Percentiles rank a stretch among this genome's conserved stretches.
phyloP scores from a whole-genome alignment of 2,329 filamentous ascomycete species.

The Hymenoscyphus infarciens region DNA sequence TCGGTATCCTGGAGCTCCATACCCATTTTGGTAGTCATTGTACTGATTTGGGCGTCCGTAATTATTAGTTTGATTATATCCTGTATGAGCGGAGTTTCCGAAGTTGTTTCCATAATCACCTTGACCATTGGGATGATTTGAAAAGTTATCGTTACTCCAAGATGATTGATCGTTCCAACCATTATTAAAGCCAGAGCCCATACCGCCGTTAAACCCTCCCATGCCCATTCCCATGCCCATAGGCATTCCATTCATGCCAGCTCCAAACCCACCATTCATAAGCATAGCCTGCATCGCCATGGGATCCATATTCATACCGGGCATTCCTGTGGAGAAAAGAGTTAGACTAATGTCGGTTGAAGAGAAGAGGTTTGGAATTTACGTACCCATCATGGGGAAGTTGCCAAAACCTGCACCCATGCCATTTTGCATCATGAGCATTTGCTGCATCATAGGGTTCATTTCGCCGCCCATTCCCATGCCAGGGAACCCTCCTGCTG shows the following conservation, averaged over 20 bases:
- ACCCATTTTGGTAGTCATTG: slow-evolving; percentile 64
- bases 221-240: slow-evolving; percentile 43
- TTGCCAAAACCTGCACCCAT: slow-evolving; percentile 55
- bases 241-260: slow-evolving; percentile 79
- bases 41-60: slow-evolving; percentile 66
- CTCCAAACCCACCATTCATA: slow-evolving; percentile 75
- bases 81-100: slow-evolving; percentile 61
- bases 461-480: slow-evolving; percentile 57
- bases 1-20: slow-evolving; percentile 53
- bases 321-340: slow-evolving; percentile 56
- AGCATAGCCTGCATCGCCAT: slow-evolving; percentile 71
- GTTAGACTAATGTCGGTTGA: background rate
- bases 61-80: slow-evolving; percentile 73
- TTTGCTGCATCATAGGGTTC: slow-evolving; percentile 74
- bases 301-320: slow-evolving; percentile 81
- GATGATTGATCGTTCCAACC: slow-evolving; percentile 78
- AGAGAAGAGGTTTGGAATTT: background rate
- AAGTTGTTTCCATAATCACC: slow-evolving; percentile 80
- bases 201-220: slow-evolving; percentile 64
- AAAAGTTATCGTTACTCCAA: slow-evolving; percentile 88
- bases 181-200: slow-evolving; percentile 63
- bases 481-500: slow-evolving; percentile 32
- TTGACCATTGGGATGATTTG: slow-evolving; percentile 70
- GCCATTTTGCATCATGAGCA: slow-evolving; percentile 73
- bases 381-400: slow-evolving; percentile 84